Evolutionary conservation across 2,329 filamentous ascomycete genomes (phyloP).

Genomic region (Hyphodiscus sp.): DNA sequence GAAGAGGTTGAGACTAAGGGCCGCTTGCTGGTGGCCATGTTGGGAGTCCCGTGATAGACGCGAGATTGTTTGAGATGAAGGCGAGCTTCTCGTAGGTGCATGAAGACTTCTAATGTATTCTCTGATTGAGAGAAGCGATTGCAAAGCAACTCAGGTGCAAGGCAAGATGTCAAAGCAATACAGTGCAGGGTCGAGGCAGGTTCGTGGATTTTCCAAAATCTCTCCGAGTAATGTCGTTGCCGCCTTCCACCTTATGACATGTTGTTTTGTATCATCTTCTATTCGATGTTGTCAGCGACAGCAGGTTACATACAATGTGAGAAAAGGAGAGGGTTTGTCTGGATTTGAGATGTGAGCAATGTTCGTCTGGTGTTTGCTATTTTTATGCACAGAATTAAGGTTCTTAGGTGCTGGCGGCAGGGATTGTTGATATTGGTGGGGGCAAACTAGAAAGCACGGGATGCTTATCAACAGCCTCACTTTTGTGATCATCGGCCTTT

Average conservation of each 20-base stretch:
- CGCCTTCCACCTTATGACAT: too few relatives aligned
- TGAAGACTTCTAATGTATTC: not conserved
- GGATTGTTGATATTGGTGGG: not conserved
- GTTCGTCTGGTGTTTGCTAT: not conserved
- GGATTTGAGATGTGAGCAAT: not conserved
- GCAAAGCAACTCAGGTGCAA: not conserved
- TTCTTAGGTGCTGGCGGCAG: not conserved
- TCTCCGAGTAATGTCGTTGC: too few relatives aligned
- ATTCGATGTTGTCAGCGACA: not conserved
- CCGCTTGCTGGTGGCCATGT: not conserved
- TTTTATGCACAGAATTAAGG: not conserved
- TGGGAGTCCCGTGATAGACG: not conserved
- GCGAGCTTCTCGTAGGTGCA: too few relatives aligned
- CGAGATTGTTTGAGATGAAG: not conserved
- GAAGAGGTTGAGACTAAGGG: not conserved
- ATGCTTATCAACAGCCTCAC: not conserved
- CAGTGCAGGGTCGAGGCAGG: too few relatives aligned
- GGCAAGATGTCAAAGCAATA: too few relatives aligned
- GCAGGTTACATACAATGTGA: not conserved
- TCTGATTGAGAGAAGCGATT: not conserved
- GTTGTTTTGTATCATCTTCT: too few relatives aligned
- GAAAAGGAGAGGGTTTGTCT: not conserved
- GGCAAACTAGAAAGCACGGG: not conserved
- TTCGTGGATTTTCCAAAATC: too few relatives aligned
- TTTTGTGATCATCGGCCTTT: not conserved